Conservation (phyloP, 2,329 filamentous ascomycete species). For the Penicillium verrucosum region DNA sequence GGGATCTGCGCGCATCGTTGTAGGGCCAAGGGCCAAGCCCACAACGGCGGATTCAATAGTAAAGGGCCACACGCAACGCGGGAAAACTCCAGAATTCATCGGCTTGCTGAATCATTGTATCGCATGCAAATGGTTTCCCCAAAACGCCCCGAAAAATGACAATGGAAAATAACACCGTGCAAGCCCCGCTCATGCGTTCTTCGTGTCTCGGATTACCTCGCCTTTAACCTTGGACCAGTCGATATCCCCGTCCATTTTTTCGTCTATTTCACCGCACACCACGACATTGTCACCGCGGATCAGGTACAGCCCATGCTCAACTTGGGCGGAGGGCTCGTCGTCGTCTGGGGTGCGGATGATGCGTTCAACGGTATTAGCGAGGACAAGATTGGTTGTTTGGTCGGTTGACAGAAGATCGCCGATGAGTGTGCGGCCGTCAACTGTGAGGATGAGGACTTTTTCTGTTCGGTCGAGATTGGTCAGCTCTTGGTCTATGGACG, state of each 20-base stretch:
- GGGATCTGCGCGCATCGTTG: not conserved
- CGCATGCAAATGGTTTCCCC: slow-evolving; percentile 9
- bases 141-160: slow-evolving; percentile 4
- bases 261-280: slow-evolving; percentile 83
- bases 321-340: slow-evolving; percentile 72
- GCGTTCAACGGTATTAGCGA: slow-evolving; percentile 79
- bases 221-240: slow-evolving; percentile 91
- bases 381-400: slow-evolving; percentile 87
- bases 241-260: slow-evolving; percentile 82
- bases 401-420: slow-evolving; percentile 84
- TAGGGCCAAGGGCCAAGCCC: not conserved
- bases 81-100: slow-evolving; percentile 1
- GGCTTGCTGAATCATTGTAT: slow-evolving; percentile 7
- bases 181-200: slow-evolving; percentile 57
- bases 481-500: not conserved
- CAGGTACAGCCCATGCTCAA: slow-evolving; percentile 83
- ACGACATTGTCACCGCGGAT: slow-evolving; percentile 94
- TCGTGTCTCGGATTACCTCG: slow-evolving; percentile 76
- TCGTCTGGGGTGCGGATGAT: slow-evolving; percentile 86
- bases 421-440: slow-evolving; percentile 81
- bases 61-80: not conserved
- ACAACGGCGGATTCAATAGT: not conserved
- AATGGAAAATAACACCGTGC: slow-evolving; percentile 5
- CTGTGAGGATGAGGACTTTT: slow-evolving; percentile 86
- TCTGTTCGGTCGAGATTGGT: slow-evolving; percentile 53